Evolutionary conservation across 352 stramenopile genomes (phyloP).

Genomic region (Globisporangium uncinulatum): DNA sequence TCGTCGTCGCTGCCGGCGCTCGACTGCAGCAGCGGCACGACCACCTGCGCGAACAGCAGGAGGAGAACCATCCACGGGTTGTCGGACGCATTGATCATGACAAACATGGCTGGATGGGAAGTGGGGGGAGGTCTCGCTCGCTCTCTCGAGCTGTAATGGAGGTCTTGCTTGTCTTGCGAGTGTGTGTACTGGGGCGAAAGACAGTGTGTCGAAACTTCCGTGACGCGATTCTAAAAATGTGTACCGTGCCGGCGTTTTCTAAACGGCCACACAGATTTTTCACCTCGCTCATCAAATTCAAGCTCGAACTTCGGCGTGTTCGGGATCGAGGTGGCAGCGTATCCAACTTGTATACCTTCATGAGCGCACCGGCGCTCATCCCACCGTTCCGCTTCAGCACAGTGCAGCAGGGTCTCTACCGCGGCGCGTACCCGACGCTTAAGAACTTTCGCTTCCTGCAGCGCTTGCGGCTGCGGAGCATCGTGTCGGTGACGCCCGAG

Average conservation of each 20-base stretch:
- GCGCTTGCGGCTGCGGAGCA: slow-evolving; percentile 63
- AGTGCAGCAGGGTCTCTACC: slow-evolving; percentile 76
- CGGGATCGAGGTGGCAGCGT: no score
- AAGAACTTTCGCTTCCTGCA: slow-evolving; percentile 84
- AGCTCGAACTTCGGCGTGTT: background rate
- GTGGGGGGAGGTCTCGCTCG: background rate
- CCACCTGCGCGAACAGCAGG: slow-evolving; percentile 70
- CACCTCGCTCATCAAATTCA: no score
- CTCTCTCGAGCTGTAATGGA: background rate
- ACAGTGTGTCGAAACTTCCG: no score
- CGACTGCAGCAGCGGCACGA: slow-evolving; percentile 71
- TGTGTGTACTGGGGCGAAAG: background rate
- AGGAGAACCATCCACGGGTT: slow-evolving; percentile 79
- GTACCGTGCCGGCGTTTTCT: no score
- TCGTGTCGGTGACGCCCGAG: slow-evolving; percentile 81
- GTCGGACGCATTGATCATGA: slow-evolving; percentile 72
- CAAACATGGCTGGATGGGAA: slow-evolving; percentile 53
- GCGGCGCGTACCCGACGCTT: slow-evolving; percentile 77
- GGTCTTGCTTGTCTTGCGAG: background rate
- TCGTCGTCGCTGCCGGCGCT: slow-evolving; percentile 47
- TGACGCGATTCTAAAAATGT: no score
- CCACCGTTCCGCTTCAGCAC: slow-evolving; percentile 85
- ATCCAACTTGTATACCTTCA: slow-evolving; percentile 2
- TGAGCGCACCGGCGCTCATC: slow-evolving; percentile 65
- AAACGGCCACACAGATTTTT: no score